Conservation (phyloP, 257 asterid genomes). For the Penstemon barbatus region DNA sequence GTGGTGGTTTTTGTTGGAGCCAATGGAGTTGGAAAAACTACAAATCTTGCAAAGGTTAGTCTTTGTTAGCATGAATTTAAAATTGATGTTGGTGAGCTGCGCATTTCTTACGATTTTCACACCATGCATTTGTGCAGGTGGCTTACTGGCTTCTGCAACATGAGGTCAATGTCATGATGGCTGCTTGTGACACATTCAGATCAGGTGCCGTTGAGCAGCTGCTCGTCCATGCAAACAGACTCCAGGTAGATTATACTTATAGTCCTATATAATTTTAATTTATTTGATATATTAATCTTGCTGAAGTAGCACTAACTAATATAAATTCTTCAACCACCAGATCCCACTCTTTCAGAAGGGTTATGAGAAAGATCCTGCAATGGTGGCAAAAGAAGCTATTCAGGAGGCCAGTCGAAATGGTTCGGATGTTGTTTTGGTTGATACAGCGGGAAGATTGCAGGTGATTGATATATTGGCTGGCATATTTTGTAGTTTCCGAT, state of each 20-base stretch:
- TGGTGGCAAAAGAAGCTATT: conserved; percentile 96
- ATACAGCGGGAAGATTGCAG: conserved; percentile 99
- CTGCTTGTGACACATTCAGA: conserved; percentile 98
- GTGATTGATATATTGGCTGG: conserved; percentile 37
- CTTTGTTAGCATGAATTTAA: no score
- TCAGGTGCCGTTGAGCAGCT: conserved; percentile 99
- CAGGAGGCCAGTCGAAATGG: conserved; percentile 88
- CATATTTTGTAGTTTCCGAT: conserved; percentile 15
- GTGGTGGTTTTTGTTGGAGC: conserved; percentile 99
- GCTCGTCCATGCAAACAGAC: conserved; percentile 95
- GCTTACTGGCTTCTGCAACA: conserved; percentile 99
- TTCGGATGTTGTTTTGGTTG: conserved; percentile 95
- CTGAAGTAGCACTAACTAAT: conserved; percentile 18
- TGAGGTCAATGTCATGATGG: conserved; percentile 83
- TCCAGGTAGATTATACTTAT: conserved; percentile 51
- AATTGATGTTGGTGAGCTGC: no score
- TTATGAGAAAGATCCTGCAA: conserved; percentile 95
- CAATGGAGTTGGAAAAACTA: conserved; percentile 95
- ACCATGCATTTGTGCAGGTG: no score
- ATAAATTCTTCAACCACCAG: conserved; percentile 37
- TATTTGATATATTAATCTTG: conserved; percentile 9
- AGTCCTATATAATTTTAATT: background rate
- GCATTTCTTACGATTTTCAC: no score
- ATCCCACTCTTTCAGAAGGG: conserved; percentile 96
- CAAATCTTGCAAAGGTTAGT: conserved; percentile 93